Evolutionary conservation across 1,284 basidiomycete genomes (phyloP).

Genomic region (Irpex lacteus): DNA sequence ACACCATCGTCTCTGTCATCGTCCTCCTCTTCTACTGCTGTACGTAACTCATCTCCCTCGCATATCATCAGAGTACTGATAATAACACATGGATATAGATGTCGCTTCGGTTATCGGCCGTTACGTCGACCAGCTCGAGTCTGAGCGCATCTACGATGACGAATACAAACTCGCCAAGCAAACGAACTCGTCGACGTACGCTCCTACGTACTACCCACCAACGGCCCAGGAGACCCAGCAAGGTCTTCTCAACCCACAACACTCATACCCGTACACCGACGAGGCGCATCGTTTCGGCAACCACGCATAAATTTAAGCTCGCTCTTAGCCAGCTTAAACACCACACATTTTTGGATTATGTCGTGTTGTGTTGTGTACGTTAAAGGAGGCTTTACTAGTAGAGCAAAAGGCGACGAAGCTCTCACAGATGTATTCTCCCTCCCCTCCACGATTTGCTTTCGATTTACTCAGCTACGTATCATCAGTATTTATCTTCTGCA

Average conservation of each 20-base stretch:
- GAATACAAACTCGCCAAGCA: constrained; percentile 26
- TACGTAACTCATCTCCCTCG: constrained; percentile 28
- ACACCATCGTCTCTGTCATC: constrained; percentile 27
- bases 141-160: constrained; percentile 26
- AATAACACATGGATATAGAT: constrained; percentile 16
- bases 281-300: constrained; percentile 25
- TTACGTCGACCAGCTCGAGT: constrained; percentile 30
- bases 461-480: no score
- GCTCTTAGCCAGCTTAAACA: neutral
- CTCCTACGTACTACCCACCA: constrained; percentile 23
- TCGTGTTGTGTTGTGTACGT: neutral
- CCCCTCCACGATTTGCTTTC: no score
- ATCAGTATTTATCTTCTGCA: neutral
- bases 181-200: constrained; percentile 21
- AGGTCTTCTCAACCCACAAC: constrained; percentile 24
- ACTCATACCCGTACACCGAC: constrained; percentile 29
- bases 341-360: no score
- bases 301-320: neutral
- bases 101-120: constrained; percentile 29
- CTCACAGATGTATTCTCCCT: no score
- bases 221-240: constrained; percentile 24
- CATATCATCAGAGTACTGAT: no score
- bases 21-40: constrained; percentile 50
- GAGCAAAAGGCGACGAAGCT: neutral
- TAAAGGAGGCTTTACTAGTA: neutral